Evolutionary conservation across 2,329 filamentous ascomycete genomes (phyloP).

Genomic region (Clathrospora elynae): DNA sequence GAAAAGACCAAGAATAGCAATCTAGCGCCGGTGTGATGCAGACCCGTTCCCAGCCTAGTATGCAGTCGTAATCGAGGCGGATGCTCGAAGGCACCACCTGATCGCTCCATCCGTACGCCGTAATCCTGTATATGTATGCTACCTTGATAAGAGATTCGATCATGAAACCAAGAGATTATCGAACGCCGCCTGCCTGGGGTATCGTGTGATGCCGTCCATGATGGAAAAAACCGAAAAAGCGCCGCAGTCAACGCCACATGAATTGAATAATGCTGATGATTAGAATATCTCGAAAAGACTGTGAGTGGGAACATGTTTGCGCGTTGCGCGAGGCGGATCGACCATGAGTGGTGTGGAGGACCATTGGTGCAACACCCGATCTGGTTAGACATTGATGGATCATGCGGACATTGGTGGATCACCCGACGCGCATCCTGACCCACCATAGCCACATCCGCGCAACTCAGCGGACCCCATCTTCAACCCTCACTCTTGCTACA

Average conservation of each 20-base stretch:
- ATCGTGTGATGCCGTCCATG: slow-evolving; percentile 37
- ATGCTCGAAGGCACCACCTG: slow-evolving; percentile 21
- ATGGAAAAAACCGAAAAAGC: slow-evolving; percentile 19
- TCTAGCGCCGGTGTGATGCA: slow-evolving; percentile 24
- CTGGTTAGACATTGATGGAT: slow-evolving; percentile 31
- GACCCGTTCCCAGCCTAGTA: slow-evolving; percentile 16
- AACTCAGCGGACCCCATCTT: slow-evolving; percentile 15
- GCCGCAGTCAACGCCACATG: slow-evolving; percentile 24
- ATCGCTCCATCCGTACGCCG: slow-evolving; percentile 16
- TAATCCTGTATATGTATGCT: slow-evolving; percentile 21
- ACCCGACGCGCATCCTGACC: slow-evolving; percentile 37
- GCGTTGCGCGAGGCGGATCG: slow-evolving; percentile 32
- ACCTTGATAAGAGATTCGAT: slow-evolving; percentile 20
- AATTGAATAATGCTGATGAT: slow-evolving; percentile 14
- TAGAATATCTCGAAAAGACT: slow-evolving; percentile 9
- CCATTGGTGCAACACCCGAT: slow-evolving; percentile 23
- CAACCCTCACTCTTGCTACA: slow-evolving; percentile 27
- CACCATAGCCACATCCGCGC: slow-evolving; percentile 27
- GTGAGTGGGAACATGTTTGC: slow-evolving; percentile 18
- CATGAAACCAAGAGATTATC: slow-evolving; percentile 15
- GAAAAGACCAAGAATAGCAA: slow-evolving; percentile 3
- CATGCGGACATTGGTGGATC: slow-evolving; percentile 42
- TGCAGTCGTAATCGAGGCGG: slow-evolving; percentile 20
- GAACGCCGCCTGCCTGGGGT: slow-evolving; percentile 43
- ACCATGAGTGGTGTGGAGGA: slow-evolving; percentile 36